Base-by-base conservation (phyloP, 2,329 filamentous ascomycete genomes). In the Pezicula rhizophila region DNA sequence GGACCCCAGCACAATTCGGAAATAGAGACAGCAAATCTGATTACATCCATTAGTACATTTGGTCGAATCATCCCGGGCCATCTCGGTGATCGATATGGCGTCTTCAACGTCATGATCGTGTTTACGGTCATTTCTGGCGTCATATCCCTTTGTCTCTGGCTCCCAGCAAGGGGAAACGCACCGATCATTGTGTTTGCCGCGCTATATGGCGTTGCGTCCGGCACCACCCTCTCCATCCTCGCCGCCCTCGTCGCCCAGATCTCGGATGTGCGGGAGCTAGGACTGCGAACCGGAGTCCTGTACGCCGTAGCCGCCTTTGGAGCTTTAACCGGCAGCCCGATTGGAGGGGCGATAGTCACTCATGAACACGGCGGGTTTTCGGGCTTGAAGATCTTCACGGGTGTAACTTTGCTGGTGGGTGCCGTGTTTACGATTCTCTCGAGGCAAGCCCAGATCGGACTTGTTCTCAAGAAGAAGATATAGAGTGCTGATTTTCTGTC, bases 241-340 rank as follows among this genome's bases (percentile, higher is more conserved):
- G 79, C 84, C 0, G 75, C 82, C 0, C 67, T 85, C 10, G 69
- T 89, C n/a, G 82, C 82, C 2, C 81, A 88, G 58, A 83, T 89
- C 51, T 80, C 77, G 1, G 79, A 85, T 44, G 74, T 87, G 23
- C 70, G 76, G 15, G 73, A 87, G 62, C 81, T 89, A 26, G 86
- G 85, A 14, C 74, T 80, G 2, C 74, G 85, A 7, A 80, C 76
- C 1, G 85, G 85, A 0, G 73, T 76, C 0, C 72, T 78, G n/a
- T 85, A 83, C 61, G 76, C 78, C n/a, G 59, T 82, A 33, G 70
- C 79, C 47, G 75, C 78, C 1, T 67, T 89, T 26, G 83, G 79
- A 3, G 81, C 79, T 1, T 67, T 90, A 39, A 79, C 79, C 0
- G 80, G 82, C 0, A 78, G 73, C 33, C 84, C 84, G 1, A 83